phyloP scores from a whole-genome alignment of 1,284 basidiomycete genomes.

The Bondarzewia mesenterica region DNA sequence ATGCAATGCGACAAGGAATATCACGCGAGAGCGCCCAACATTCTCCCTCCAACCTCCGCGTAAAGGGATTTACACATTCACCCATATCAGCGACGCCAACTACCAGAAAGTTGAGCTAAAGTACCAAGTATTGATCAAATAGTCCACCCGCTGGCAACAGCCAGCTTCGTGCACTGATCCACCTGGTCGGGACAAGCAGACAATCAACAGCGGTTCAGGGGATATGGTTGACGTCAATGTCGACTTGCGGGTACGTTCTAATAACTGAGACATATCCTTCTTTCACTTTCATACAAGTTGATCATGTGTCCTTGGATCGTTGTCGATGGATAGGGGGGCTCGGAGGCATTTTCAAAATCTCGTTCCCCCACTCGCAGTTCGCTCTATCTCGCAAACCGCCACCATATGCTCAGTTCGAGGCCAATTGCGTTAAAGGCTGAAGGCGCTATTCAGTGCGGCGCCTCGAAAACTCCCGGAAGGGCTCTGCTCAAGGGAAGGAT shows the following conservation, averaged over 20 bases:
- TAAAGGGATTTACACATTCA: conserved; percentile 83
- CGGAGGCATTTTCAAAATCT: too few relatives aligned
- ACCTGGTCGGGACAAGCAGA: conserved; percentile 38
- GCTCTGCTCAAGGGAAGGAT: conserved; percentile 27
- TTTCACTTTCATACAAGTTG: too few relatives aligned
- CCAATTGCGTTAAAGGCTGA: conserved; percentile 27
- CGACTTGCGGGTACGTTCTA: conserved; percentile 64
- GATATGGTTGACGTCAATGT: conserved; percentile 68
- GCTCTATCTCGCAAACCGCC: background rate
- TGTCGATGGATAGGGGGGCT: too few relatives aligned
- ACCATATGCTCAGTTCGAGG: conserved; percentile 40
- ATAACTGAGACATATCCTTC: too few relatives aligned
- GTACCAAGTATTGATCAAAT: conserved; percentile 72
- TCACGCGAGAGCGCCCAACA: conserved; percentile 45
- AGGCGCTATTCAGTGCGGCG: conserved; percentile 14
- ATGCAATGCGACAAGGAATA: conserved; percentile 66
- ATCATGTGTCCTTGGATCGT: too few relatives aligned
- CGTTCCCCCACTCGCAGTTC: too few relatives aligned
- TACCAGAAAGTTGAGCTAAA: conserved; percentile 71
- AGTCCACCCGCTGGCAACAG: conserved; percentile 82
- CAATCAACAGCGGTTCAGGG: conserved; percentile 69
- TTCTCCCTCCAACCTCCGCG: conserved; percentile 80
- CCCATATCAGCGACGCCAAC: conserved; percentile 75
- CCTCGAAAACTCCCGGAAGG: conserved; percentile 44
- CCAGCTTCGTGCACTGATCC: conserved; percentile 52